Evolutionary conservation across 345 rosid genomes (phyloP).

Genomic region (Eucalyptus erythrocorys): DNA sequence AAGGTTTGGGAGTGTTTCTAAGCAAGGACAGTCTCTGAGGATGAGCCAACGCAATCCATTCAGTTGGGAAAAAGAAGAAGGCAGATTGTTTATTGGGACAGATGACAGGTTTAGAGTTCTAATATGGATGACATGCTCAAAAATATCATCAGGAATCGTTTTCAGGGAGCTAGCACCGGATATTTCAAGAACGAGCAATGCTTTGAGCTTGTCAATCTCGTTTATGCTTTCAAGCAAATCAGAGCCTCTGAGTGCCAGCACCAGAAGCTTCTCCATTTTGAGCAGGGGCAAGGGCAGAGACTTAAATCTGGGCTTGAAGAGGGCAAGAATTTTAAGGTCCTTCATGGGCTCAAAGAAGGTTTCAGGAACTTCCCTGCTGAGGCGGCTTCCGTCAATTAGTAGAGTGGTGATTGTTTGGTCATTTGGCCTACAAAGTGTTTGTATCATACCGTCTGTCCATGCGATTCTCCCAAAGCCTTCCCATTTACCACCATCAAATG

Average conservation of each 20-base stretch:
- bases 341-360: neutral
- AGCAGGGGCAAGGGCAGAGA: conserved; percentile 5
- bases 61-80: conserved; percentile 8
- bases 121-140: conserved; percentile 6
- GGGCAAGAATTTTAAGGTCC: conserved; percentile 23
- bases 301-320: conserved; percentile 18
- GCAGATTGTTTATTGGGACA: conserved; percentile 14
- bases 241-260: conserved; percentile 29
- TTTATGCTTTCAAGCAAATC: conserved; percentile 7
- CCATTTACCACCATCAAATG: neutral
- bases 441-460: conserved; percentile 34
- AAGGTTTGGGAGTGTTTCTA: conserved; percentile 24
- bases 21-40: conserved; percentile 17
- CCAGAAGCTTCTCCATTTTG: conserved; percentile 9
- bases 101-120: conserved; percentile 42
- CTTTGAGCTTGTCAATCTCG: conserved; percentile 1
- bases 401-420: conserved; percentile 9
- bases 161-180: conserved; percentile 30
- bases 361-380: conserved; percentile 6
- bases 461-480: conserved; percentile 28
- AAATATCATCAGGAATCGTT: conserved; percentile 9
- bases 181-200: conserved; percentile 37
- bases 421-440: conserved; percentile 10
- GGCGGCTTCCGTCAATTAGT: conserved; percentile 30
- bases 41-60: conserved; percentile 25